phyloP scores from a whole-genome alignment of 352 stramenopile genomes.

The Phytopythium montanum region DNA sequence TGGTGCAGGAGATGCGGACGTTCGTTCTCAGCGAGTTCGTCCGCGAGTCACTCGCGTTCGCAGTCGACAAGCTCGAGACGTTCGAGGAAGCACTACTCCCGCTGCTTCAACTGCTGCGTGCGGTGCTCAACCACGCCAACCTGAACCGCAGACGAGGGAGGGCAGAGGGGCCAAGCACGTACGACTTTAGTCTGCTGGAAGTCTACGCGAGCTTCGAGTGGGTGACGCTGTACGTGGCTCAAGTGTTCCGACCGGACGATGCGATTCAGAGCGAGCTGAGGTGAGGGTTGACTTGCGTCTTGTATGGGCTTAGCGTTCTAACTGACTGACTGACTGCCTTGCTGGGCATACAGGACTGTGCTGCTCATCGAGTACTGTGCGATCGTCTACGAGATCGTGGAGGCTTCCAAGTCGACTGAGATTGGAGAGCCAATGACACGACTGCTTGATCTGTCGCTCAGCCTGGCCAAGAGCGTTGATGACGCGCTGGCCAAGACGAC shows the following conservation, averaged over 20 bases:
- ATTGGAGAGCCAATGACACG: neutral
- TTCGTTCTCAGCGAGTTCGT: conserved; percentile 66
- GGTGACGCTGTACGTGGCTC: conserved; percentile 33
- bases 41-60: conserved; percentile 38
- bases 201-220: conserved; percentile 27
- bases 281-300: conserved; percentile 13
- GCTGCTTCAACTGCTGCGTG: conserved; percentile 60
- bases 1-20: conserved; percentile 35
- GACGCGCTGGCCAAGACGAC: conserved; percentile 7
- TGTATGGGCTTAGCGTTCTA: conserved; percentile 7
- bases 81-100: conserved; percentile 65
- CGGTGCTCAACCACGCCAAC: conserved; percentile 61
- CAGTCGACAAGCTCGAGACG: conserved; percentile 11
- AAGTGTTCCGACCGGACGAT: conserved; percentile 19
- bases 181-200: conserved; percentile 30
- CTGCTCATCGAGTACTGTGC: conserved; percentile 61
- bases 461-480: conserved; percentile 10
- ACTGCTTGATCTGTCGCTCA: conserved; percentile 13
- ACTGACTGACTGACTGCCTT: neutral
- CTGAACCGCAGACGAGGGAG: conserved; percentile 22
- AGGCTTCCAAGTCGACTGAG: conserved; percentile 9
- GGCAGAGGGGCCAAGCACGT: neutral
- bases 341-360: conserved; percentile 41
- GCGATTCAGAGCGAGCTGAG: conserved; percentile 21
- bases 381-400: conserved; percentile 44